Evolutionary conservation across 371 early-diverging fungal genomes (phyloP).

Genomic region (Blastocladiella emersonii): DNA sequence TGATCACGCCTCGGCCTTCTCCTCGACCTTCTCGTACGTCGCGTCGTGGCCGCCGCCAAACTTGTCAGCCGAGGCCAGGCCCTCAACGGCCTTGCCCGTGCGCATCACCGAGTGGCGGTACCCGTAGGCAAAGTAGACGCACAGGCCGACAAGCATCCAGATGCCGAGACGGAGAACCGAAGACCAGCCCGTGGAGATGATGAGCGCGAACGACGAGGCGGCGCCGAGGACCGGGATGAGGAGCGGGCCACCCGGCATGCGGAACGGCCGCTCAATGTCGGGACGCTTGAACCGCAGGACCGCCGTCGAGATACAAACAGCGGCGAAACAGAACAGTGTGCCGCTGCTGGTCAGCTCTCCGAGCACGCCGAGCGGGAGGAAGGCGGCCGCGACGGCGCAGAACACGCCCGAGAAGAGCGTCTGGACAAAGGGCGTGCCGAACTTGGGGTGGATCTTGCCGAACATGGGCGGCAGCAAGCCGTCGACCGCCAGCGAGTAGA

Average conservation of each 20-base stretch:
- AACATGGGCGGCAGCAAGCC: constrained; percentile 61
- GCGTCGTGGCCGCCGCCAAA: no score
- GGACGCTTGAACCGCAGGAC: constrained; percentile 62
- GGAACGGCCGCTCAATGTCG: constrained; percentile 57
- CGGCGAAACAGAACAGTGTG: constrained; percentile 69
- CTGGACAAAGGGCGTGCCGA: constrained; percentile 57
- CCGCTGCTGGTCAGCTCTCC: constrained; percentile 76
- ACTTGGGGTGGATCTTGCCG: constrained; percentile 44
- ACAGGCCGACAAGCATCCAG: constrained; percentile 60
- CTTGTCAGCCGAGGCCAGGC: no score
- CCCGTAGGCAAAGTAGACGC: constrained; percentile 53
- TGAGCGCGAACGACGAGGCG: constrained; percentile 36
- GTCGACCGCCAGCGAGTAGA: constrained; percentile 73
- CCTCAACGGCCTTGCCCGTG: no score
- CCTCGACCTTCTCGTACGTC: no score
- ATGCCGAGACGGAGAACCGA: constrained; percentile 36
- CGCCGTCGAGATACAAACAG: constrained; percentile 61
- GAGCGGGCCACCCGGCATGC: constrained; percentile 54
- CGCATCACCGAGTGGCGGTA: constrained; percentile 42
- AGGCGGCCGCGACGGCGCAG: constrained; percentile 50
- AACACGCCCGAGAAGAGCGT: constrained; percentile 51
- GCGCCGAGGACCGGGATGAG: constrained; percentile 49
- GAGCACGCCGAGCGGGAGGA: constrained; percentile 66
- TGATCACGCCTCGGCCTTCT: no score
- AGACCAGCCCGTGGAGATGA: constrained; percentile 42